Percentiles rank a stretch among this genome's conserved stretches.
phyloP scores from a whole-genome alignment of 2,329 filamentous ascomycete genomes.

The Aureobasidium uvarum region DNA sequence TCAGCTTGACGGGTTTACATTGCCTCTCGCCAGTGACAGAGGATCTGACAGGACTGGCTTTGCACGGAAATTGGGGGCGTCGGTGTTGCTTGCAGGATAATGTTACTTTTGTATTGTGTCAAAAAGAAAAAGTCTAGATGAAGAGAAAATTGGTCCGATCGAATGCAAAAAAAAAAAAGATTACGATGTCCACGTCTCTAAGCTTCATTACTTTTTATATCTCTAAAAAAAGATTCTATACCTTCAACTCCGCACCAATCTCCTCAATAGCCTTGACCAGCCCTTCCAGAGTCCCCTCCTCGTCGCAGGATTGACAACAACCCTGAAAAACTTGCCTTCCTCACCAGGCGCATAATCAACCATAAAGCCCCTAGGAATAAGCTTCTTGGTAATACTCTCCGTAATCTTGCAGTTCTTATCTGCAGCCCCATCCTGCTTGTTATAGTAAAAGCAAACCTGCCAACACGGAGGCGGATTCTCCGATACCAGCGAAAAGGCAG shows the following conservation, averaged over 20 bases:
- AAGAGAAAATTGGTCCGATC: no score
- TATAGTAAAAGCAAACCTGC: conserved; percentile 93
- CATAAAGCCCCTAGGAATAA: conserved; percentile 65
- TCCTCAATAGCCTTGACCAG: conserved; percentile 60
- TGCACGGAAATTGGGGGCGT: no score
- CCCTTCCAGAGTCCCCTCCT: conserved; percentile 59
- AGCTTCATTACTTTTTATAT: no score
- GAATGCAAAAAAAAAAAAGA: no score
- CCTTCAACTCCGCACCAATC: conserved; percentile 36
- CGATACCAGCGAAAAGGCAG: conserved; percentile 69
- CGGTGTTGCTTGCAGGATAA: no score
- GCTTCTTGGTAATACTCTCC: conserved; percentile 51
- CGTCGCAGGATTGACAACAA: conserved; percentile 65
- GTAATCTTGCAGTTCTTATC: conserved; percentile 57
- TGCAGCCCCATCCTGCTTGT: conserved; percentile 52
- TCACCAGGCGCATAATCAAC: conserved; percentile 64
- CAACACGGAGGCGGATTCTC: conserved; percentile 78
- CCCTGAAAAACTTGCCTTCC: conserved; percentile 65
- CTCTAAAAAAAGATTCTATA: neutral
- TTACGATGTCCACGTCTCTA: no score
- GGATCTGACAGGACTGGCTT: no score
- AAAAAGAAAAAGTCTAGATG: no score
- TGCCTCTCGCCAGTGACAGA: no score
- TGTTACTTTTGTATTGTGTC: no score
- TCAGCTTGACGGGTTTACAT: no score